Evolutionary conservation across 176 grass and related monocot genomes (phyloP), one percentile per base, ranked within the genome.

Genomic region (Guadua angustifolia): DNA sequence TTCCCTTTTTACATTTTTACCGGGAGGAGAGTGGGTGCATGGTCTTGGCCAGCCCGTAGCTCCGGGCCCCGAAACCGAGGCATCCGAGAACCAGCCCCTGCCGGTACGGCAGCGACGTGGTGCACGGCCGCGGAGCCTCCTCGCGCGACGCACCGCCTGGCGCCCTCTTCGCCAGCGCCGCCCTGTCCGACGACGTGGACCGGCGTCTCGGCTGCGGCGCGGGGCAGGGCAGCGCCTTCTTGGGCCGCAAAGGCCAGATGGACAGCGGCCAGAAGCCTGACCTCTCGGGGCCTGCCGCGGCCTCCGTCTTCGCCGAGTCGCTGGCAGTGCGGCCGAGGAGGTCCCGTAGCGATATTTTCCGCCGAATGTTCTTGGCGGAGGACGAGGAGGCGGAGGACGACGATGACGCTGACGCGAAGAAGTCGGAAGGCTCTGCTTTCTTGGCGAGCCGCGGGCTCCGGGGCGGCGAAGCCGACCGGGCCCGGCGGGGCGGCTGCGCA

Each of bases 31-130:
- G 77, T 0, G 81, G 81, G 49, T 91, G 70, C 75, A 80, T 87
- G 78, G 84, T 80, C 47, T 92, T 82, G 33, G 90, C 86, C 33
- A 91, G 87, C 47, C 89, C 84, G 82, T 94, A 94, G 78, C 89
- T 66, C 32, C 81, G 84, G 26, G 81, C 79, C 68, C 87, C 76
- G 69, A 94, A 80, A 24, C 92, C 87, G 16, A 92, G 78, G 82
- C 92, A 94, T 11, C 89, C 92, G 24, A 94, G 89, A 43, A 91
- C 75, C 19, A 94, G 64, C 0, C 87, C 69, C 56, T 94, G 92
- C 10, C 89, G 84, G 78, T 89, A 94, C 18, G 92, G 92, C 71
- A 94, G 77, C 62, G 88, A 89, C 73, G 89, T 94, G 49, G 78
- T 84, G 68, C 87, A 89, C 81, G 82, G 86, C 14, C 62, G 73